Evolutionary conservation across 306 rosid species (phyloP).

Genomic region (Astragalus membranaceus): DNA sequence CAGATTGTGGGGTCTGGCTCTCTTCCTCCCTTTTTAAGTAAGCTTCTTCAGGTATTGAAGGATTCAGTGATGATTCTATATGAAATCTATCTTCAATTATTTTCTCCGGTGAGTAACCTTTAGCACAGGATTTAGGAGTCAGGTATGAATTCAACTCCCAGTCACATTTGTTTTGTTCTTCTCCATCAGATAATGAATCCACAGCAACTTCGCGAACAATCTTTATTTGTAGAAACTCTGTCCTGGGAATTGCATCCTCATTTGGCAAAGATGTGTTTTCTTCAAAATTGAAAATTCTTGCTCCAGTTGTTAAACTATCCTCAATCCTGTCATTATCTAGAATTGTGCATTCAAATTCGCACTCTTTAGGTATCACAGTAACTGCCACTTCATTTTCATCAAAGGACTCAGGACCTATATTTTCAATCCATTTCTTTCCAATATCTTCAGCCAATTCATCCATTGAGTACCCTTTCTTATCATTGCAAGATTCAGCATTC

Average conservation of each 20-base stretch:
- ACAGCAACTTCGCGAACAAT: slow-evolving; percentile 5
- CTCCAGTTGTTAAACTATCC: not conserved
- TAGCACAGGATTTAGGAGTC: slow-evolving; percentile 4
- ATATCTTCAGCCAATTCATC: slow-evolving; percentile 20
- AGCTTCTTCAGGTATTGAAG: slow-evolving; percentile 21
- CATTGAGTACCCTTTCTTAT: slow-evolving; percentile 1
- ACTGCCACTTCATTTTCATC: slow-evolving; percentile 5
- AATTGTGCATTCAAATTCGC: slow-evolving; percentile 3
- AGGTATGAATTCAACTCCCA: slow-evolving; percentile 8
- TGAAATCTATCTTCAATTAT: slow-evolving; percentile 15
- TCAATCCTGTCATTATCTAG: slow-evolving; percentile 10
- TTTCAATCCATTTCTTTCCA: slow-evolving; percentile 4
- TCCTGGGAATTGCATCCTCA: slow-evolving; percentile 14
- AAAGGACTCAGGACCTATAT: not conserved
- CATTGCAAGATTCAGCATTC: slow-evolving; percentile 13
- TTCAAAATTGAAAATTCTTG: not conserved
- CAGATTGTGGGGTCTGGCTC: slow-evolving; percentile 30
- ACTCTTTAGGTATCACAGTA: not conserved
- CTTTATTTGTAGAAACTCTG: slow-evolving; percentile 17
- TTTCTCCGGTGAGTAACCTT: slow-evolving; percentile 10
- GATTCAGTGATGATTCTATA: slow-evolving; percentile 26
- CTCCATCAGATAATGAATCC: slow-evolving; percentile 19
- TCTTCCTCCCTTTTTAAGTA: slow-evolving; percentile 14
- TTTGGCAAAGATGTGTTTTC: slow-evolving; percentile 12
- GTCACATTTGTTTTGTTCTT: slow-evolving; percentile 11